Evolutionary conservation across 805 yeast species (phyloP).

Genomic region (Cyberlindnera galapagoensis): DNA sequence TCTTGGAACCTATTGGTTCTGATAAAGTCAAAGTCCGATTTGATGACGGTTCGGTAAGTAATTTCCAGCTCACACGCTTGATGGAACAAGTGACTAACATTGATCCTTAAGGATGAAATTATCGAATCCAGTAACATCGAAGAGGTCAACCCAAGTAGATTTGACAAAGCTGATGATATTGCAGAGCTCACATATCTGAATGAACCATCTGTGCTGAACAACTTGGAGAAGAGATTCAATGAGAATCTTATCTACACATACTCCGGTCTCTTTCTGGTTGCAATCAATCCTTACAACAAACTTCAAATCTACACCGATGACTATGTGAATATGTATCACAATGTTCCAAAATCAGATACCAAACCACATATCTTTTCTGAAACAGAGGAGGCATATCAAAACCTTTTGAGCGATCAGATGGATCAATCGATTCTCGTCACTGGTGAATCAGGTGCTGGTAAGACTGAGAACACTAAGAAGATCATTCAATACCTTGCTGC

Average conservation of each 20-base stretch:
- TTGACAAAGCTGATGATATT: constrained; percentile 89
- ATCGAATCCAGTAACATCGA: constrained; percentile 42
- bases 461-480: constrained; percentile 94
- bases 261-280: constrained; percentile 92
- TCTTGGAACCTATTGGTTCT: constrained; percentile 37
- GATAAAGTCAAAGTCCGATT: constrained; percentile 32
- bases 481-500: constrained; percentile 88
- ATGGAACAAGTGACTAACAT: constrained; percentile 6
- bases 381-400: constrained; percentile 80
- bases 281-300: constrained; percentile 83
- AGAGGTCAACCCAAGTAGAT: constrained; percentile 81
- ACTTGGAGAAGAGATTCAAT: constrained; percentile 67
- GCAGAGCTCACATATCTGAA: constrained; percentile 91
- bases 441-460: constrained; percentile 99
- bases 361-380: constrained; percentile 91
- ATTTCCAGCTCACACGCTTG: neutral
- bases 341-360: constrained; percentile 34
- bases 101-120: constrained; percentile 21
- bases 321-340: constrained; percentile 50
- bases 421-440: constrained; percentile 94
- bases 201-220: constrained; percentile 92
- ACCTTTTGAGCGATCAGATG: constrained; percentile 56
- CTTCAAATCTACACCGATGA: constrained; percentile 65
- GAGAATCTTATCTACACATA: constrained; percentile 85
- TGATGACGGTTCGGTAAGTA: constrained; percentile 31